Percentiles rank a stretch among this genome's conserved stretches.
phyloP scores from a whole-genome alignment of 2,329 filamentous ascomycete genomes.

The Fonsecaea multimorphosa region DNA sequence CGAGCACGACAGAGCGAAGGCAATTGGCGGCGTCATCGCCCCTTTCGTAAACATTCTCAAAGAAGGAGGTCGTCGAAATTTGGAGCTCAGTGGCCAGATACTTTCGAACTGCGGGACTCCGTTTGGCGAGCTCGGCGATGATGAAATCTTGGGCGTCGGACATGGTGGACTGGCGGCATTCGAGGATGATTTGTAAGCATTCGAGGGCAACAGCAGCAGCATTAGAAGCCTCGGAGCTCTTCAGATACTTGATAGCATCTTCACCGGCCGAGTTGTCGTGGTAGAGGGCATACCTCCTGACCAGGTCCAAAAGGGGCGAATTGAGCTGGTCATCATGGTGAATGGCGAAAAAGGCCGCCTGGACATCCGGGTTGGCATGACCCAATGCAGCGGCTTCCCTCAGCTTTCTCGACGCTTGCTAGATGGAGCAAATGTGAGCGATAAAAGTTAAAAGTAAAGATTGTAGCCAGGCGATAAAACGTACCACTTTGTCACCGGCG shows the following conservation, averaged over 20 bases:
- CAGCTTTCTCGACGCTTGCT: slow-evolving; percentile 56
- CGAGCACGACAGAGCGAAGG: slow-evolving; percentile 54
- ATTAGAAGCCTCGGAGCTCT: slow-evolving; percentile 51
- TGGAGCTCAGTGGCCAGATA: slow-evolving; percentile 53
- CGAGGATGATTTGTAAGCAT: slow-evolving; percentile 52
- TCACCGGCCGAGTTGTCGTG: slow-evolving; percentile 53
- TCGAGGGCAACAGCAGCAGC: slow-evolving; percentile 50
- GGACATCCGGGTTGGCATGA: slow-evolving; percentile 53
- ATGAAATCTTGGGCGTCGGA: slow-evolving; percentile 54
- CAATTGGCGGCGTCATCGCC: slow-evolving; percentile 56
- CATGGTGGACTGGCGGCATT: slow-evolving; percentile 45
- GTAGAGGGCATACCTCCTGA: slow-evolving; percentile 50
- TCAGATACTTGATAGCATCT: slow-evolving; percentile 52
- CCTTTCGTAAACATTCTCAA: slow-evolving; percentile 56
- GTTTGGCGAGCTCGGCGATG: slow-evolving; percentile 53
- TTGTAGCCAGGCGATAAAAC: slow-evolving; percentile 27
- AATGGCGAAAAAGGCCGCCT: slow-evolving; percentile 54
- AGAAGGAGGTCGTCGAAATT: slow-evolving; percentile 54
- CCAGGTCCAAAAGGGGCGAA: slow-evolving; percentile 51
- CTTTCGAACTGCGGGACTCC: slow-evolving; percentile 51
- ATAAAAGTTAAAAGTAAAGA: neutral
- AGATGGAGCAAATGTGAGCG: slow-evolving; percentile 27
- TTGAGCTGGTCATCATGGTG: slow-evolving; percentile 44
- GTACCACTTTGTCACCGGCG: slow-evolving; percentile 54
- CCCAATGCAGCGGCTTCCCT: slow-evolving; percentile 57